Evolutionary conservation across 1,139 yeast genomes (phyloP), one percentile per base, ranked within the genome.

Genomic region (Debaryomycetaceae sp.): DNA sequence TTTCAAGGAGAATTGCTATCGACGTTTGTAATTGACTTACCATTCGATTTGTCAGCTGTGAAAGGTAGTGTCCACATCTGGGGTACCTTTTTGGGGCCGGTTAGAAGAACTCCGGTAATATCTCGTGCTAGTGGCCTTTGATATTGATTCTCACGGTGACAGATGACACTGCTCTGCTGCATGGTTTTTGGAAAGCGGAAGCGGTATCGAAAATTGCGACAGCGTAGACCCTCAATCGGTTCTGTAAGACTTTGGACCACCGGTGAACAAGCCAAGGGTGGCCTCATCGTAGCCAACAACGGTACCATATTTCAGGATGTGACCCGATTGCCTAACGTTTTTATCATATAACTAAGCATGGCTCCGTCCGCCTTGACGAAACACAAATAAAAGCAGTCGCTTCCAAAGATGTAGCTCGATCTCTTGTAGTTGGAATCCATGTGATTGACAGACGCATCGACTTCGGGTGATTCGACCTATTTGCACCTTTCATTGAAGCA

Each of bases 291-390:
- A 83, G 43, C 80, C 80, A 33, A 86, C 62, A 51, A 83, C 78
- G 4, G 83, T 72, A 45, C 88, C 88, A 65, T 87, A 81, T 29
- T 17, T 17, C 20, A 17, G 20, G 20, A 17, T 17, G 20, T 17
- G 20, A 17, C 20, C 20, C 4, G 4, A 17, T 17, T 17, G 20
- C 20, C 20, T 17, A 17, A 17, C 20, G 20, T 17, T 17, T 17
- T 52, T 46, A 81, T 59, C 45, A 77, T 74, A 24, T 66, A 60
- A 50, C 78, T 80, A 54, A 83, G 69, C 29, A 79, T 70, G 42
- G 72, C 71, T 23, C 89, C 89, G 42, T 88, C 89, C 41, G 83
- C 87, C 48, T 79, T 79, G 57, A 81, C 86, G 47, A 69, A 75
- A 57, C 70, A 78, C 34, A 67, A 66, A 51, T 80, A 82, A 41